phyloP scores from a whole-genome alignment of 345 rosid species.

The Trapa bicornis region DNA sequence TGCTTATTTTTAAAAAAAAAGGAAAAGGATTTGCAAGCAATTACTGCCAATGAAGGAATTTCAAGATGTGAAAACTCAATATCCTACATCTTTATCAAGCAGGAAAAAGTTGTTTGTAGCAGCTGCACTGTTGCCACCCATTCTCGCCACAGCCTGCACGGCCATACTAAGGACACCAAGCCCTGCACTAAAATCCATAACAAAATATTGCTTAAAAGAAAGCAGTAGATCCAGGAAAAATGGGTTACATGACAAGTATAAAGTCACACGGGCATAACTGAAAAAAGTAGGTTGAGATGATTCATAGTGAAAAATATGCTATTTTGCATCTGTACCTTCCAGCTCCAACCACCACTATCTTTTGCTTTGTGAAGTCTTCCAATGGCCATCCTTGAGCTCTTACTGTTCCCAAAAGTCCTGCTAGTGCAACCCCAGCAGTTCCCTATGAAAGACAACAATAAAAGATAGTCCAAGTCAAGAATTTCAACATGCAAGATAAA shows the following conservation, averaged over 20 bases:
- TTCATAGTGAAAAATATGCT: background rate
- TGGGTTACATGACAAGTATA: background rate
- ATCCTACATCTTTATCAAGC: conserved; percentile 80
- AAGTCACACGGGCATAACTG: background rate
- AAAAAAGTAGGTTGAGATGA: background rate
- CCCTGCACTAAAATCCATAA: conserved; percentile 66
- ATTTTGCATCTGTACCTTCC: conserved; percentile 56
- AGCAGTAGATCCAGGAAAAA: background rate
- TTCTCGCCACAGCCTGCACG: conserved; percentile 60
- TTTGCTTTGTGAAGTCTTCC: conserved; percentile 77
- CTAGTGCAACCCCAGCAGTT: conserved; percentile 99
- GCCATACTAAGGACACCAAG: conserved; percentile 85
- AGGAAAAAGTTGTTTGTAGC: conserved; percentile 50
- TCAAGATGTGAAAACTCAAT: conserved; percentile 10
- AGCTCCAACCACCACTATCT: conserved; percentile 98
- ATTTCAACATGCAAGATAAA: background rate
- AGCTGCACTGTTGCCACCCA: conserved; percentile 52
- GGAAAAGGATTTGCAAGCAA: background rate
- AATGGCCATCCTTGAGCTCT: conserved; percentile 87
- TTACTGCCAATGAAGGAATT: background rate
- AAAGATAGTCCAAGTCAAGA: background rate
- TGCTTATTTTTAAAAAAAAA: too few relatives aligned
- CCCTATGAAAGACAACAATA: conserved; percentile 36
- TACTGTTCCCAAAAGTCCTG: conserved; percentile 82
- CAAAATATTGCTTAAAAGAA: background rate